Conservation (phyloP, 306 rosid species). For the Alnus rubra region DNA sequence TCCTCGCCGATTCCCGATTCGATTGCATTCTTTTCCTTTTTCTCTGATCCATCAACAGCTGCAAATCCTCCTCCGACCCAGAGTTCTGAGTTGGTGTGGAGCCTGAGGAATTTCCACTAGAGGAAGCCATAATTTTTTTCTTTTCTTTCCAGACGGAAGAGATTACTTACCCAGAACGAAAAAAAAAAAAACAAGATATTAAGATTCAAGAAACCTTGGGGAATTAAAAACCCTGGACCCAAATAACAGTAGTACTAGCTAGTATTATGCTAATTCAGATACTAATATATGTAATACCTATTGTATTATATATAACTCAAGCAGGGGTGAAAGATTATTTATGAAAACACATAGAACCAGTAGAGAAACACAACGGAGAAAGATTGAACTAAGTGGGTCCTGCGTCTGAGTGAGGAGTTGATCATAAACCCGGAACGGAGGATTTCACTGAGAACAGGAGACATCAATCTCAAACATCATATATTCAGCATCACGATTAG, state of each 20-base stretch:
- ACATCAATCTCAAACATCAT: slow-evolving; percentile 74
- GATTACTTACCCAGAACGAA: not conserved
- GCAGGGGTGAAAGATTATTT: slow-evolving; percentile 18
- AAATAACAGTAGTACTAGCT: not conserved
- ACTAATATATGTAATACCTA: slow-evolving; percentile 6
- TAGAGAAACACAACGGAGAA: slow-evolving; percentile 89
- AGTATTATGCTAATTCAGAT: not conserved
- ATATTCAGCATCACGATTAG: slow-evolving; percentile 34
- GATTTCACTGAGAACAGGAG: slow-evolving; percentile 94
- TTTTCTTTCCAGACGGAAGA: not conserved
- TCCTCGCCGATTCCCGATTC: slow-evolving; percentile 81
- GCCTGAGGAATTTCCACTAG: slow-evolving; percentile 69
- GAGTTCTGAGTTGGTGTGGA: slow-evolving; percentile 47
- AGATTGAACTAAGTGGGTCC: slow-evolving; percentile 90
- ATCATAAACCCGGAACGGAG: slow-evolving; percentile 88
- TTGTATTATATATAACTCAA: not conserved
- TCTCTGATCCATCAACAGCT: slow-evolving; percentile 55
- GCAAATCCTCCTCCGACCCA: slow-evolving; percentile 63
- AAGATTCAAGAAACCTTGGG: not conserved
- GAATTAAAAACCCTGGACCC: slow-evolving; percentile 21
- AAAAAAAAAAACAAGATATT: not conserved
- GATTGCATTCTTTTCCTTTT: slow-evolving; percentile 80
- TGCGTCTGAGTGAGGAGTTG: slow-evolving; percentile 73
- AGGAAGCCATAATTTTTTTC: slow-evolving; percentile 45
- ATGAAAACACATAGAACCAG: slow-evolving; percentile 93